Conservation (phyloP, 305 asterid genomes). For the Rubia tinctorum region DNA sequence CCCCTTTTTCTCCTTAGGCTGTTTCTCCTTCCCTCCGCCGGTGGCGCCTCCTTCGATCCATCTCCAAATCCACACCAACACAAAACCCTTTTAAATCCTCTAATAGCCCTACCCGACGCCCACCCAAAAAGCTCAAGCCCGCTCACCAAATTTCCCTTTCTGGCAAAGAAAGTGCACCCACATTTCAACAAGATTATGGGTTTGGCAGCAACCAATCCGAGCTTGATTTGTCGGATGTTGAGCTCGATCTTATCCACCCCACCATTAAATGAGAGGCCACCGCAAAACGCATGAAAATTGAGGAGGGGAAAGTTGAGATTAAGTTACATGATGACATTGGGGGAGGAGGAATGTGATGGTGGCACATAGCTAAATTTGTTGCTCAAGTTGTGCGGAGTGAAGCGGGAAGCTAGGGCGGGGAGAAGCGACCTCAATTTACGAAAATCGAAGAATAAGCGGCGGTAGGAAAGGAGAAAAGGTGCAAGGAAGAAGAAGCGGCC, state of each 20-base stretch:
- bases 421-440: too few species aligned
- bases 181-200: slow-evolving; percentile 4
- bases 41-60: too few species aligned
- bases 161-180: slow-evolving; percentile 13
- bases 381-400: slow-evolving; percentile 75
- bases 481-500: too few species aligned
- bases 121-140: slow-evolving; percentile 17
- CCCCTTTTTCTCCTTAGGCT: too few species aligned
- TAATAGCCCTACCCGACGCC: background rate
- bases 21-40: too few species aligned
- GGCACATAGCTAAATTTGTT: slow-evolving; percentile 55
- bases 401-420: too few species aligned
- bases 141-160: background rate
- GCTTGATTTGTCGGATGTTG: slow-evolving; percentile 1
- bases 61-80: background rate
- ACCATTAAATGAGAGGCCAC: slow-evolving; percentile 9
- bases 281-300: background rate
- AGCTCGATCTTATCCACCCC: slow-evolving; percentile 18
- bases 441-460: too few species aligned
- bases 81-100: slow-evolving; percentile 11
- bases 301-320: too few species aligned
- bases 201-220: background rate
- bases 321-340: slow-evolving; percentile 20
- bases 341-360: slow-evolving; percentile 29
- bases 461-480: too few species aligned